Base-by-base conservation (phyloP, 441 rosid genomes). In the Biscutella laevigata region DNA sequence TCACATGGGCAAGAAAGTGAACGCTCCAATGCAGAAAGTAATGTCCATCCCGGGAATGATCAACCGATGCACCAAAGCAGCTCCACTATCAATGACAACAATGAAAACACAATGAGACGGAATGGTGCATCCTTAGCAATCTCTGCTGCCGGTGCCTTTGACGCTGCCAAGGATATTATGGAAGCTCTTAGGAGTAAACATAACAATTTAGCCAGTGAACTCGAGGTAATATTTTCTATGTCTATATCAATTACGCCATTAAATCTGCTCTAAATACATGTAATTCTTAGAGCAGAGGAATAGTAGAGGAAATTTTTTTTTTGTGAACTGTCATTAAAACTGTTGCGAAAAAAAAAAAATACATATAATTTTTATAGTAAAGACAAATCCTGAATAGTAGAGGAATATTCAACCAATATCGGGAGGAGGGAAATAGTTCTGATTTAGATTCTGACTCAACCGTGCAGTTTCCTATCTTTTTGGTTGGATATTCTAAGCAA, bases 111-210 rank as follows among this genome's bases (percentile, higher is more conserved):
- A 48, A 50, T 64, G 53, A 85, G 99, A 69, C 89, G 83, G 56
- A 81, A 69, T 65, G 86, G 83, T 69, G 77, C 87, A 32, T 59
- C 77, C 54, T 74, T 80, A 67, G 88, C 77, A 36, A 80, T 90
- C 41, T 84, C 91, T 72, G 91, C 97, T 64, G 84, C 80, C 5
- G 78, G 85, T 74, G 97, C 97, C 66, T 94, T 89, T 75, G 96
- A 89, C 37, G 83, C 97, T 61, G 99, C 97, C n/a, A 89, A 89
- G 76, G 99, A 94, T 75, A 94, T 94, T 53, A 94, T 89, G 97
- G 99, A 89, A 77, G 78, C 95, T 54, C 87, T 94, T 29, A 79
- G 97, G 78, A 84, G 94, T 88, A 89, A 87, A 79, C 95, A 94
- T 62, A 68, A 83, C 61, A 94, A 94, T 76, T 78, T 94, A 82